These are phyloP conservation scores for Nicotiana benthamiana DNA, from an alignment of 257 asterid genomes.

Conservation along the genomic window DNA sequence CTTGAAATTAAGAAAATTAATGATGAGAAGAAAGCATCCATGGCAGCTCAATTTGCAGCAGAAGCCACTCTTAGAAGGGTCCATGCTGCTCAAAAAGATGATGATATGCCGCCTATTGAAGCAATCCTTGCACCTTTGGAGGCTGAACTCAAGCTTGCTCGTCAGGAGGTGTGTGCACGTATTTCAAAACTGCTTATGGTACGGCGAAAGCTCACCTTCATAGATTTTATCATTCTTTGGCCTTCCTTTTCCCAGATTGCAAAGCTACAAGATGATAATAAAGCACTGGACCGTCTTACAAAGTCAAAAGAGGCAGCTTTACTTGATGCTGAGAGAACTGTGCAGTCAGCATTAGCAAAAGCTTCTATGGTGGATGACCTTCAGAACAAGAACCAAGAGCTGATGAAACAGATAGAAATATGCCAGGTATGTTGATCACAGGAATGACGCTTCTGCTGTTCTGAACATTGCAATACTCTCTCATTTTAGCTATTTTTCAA, in stretches of 20 bases:
- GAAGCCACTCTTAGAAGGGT: conserved; percentile 98
- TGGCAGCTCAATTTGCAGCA: conserved; percentile 99
- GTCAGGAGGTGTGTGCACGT: conserved; percentile 68
- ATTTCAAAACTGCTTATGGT: conserved; percentile 2
- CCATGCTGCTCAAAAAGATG: conserved; percentile 93
- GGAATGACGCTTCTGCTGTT: not conserved
- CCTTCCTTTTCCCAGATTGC: conserved; percentile 48
- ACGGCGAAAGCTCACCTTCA: not conserved
- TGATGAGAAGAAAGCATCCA: conserved; percentile 95
- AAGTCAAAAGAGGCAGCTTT: conserved; percentile 97
- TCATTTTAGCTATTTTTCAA: not conserved
- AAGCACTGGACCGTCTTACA: conserved; percentile 87
- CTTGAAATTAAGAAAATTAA: conserved; percentile 92
- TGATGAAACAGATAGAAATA: conserved; percentile 94
- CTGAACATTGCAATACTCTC: not conserved
- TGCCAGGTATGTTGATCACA: conserved; percentile 53
- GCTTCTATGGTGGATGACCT: conserved; percentile 99
- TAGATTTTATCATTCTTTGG: conserved; percentile 1
- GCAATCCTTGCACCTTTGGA: conserved; percentile 95
- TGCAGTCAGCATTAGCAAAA: conserved; percentile 82
- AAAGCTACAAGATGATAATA: conserved; percentile 92
- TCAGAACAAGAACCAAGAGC: conserved; percentile 92
- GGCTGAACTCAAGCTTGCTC: conserved; percentile 91
- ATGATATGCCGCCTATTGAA: conserved; percentile 98
- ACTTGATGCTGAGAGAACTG: conserved; percentile 94